Base-by-base conservation (phyloP, 208 protist species). In the Wallacemonas sp. region DNA sequence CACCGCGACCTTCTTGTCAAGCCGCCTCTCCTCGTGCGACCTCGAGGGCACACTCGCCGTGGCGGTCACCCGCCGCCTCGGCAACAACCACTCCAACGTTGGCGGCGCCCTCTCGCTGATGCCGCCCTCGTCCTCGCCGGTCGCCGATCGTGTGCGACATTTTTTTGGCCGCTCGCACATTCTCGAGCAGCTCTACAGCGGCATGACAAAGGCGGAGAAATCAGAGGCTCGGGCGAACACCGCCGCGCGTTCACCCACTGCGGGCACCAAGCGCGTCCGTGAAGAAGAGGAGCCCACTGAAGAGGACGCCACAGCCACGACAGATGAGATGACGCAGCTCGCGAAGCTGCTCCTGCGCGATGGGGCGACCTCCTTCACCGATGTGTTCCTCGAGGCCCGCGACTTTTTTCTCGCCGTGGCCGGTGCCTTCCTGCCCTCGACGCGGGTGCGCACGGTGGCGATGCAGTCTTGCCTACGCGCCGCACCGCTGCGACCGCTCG, bases 11-110 rank as follows among this genome's bases (percentile, higher is more conserved):
- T 57, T 57, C 50, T 57, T 57, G 50, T n/a, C 50, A 3, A 57
- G 50, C n/a, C 72, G 77, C n/a, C 64, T 68, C 0, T 90, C 87
- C 3, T 86, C 81, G 1, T 80, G 77, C 34, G 87, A 87, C 30
- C 39, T 88, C 19, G 83, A 93, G 50, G 87, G 83, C 12, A 81
- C 76, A 0, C 54, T 82, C 53, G 81, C 83, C 1, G 60, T 90
- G 32, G 71, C 73, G n/a, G 76, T 73, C n/a, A 87, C 79, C 19
- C 63, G 86, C 1, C 79, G 78, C 19, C 77, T 89, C 58, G 58
- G 71, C 52, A 74, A 57, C 19, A 57, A 57, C 30, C 50, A 37
- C 50, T 57, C 50, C 50, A 57, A 57, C 50, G 27, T 22, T n/a
- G 39, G 55, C 24, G 55, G 34, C 21, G 55, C 55, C 12, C 55